Evolutionary conservation across 176 grass and related monocot species (phyloP), one percentile per base, ranked within the genome.

Genomic region (Dendrocalamus sinicus): DNA sequence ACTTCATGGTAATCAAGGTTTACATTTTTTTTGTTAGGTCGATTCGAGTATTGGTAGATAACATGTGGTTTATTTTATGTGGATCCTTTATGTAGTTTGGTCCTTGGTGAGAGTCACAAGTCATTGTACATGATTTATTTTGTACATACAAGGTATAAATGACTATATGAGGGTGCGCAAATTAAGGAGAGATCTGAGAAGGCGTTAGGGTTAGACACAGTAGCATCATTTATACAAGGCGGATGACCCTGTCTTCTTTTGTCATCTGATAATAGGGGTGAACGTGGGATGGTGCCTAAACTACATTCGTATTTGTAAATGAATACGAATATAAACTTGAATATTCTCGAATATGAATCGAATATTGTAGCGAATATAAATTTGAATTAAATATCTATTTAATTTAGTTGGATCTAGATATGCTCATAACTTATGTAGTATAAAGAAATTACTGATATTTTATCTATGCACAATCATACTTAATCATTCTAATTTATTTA

Each of bases 111-210:
- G 61, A 53, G 30, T 54, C 77, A 40, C 44, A 15, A 72, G 57
- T 40, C 60, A 81, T 30, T 81, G 78, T 87, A 81, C 78, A 87
- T 15, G 47, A 87, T 81, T 87, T 70, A 72, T 72, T 57, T 85
- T 75, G 77, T 81, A 81, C 19, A 81, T 81, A 81, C 45, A 66
- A 66, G 78, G 59, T 16, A 52, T 23, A 60, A 23, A 60, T 60
- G 57, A 60, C 22, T 81, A 74, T 75, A 81, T 75, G 77, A 75
- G 66, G 46, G 48, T 75, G 60, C 46, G 72, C 37, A 37, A 67
- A 87, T 9, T 3, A 61, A 45, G 57, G 26, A n/a, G 39, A 54
- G 16, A 47, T 45, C 8, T 57, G n/a, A 12, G 69, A 22, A 81
- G 85, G 77, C 37, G 32, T 50, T 81, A 67, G 59, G 22, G 60